Evolutionary conservation across 805 yeast species (phyloP).

Genomic region (Schwanniomyces yamadae): DNA sequence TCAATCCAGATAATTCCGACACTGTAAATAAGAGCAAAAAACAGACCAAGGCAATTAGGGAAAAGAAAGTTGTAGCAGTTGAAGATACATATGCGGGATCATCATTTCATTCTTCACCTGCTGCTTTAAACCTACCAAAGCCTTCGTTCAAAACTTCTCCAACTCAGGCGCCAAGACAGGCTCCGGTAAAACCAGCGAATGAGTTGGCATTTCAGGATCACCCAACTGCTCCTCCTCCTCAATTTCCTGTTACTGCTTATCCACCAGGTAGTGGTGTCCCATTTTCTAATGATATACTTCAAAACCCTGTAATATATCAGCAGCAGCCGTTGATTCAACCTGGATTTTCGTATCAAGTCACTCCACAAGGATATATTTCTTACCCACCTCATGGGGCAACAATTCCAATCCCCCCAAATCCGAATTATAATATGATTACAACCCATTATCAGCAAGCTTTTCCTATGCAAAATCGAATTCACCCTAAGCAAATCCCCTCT

Average conservation of each 20-base stretch:
- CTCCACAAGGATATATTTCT: conserved; percentile 33
- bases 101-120: conserved; percentile 56
- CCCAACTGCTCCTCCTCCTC: conserved; percentile 10
- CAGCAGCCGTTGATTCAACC: conserved; percentile 21
- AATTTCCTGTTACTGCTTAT: conserved; percentile 35
- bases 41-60: conserved; percentile 16
- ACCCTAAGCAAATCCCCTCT: conserved; percentile 4
- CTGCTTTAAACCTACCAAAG: conserved; percentile 54
- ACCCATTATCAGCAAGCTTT: conserved; percentile 8
- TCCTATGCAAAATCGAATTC: conserved; percentile 7
- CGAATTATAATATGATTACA: conserved; percentile 1
- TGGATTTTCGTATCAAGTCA: conserved; percentile 30
- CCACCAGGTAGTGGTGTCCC: conserved; percentile 21
- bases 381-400: conserved; percentile 19
- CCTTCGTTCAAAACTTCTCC: conserved; percentile 46
- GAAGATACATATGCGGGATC: conserved; percentile 53
- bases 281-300: conserved; percentile 8
- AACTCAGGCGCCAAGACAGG: conserved; percentile 9
- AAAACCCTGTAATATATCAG: conserved; percentile 1
- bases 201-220: conserved; percentile 2
- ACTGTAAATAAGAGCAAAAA: conserved; percentile 9
- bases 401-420: conserved; percentile 6
- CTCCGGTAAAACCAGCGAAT: conserved; percentile 4
- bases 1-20: conserved; percentile 8
- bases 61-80: conserved; percentile 7